A percentile compares a stretch with the other conserved stretches of the same genome.
These are phyloP conservation scores for Porcisia deanei DNA, from an alignment of 208 protist genomes.

Conservation along the genomic window DNA sequence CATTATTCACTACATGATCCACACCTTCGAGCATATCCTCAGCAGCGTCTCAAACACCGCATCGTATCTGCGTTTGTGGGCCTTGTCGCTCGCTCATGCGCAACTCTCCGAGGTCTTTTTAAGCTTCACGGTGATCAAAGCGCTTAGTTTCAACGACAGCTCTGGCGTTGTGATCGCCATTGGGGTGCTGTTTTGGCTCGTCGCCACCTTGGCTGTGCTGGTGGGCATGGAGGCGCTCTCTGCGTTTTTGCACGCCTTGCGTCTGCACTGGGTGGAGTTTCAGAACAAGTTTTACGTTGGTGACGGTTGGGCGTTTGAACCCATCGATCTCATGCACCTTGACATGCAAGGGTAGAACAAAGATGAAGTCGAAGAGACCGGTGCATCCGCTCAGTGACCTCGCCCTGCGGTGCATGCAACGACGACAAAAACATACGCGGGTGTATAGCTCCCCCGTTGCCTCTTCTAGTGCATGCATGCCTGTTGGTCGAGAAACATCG, in stretches of 20 bases:
- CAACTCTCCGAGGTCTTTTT: conserved; percentile 95
- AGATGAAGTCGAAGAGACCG: not conserved
- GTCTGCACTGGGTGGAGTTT: conserved; percentile 98
- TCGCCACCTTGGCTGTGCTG: conserved; percentile 95
- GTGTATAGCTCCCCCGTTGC: too few relatives aligned
- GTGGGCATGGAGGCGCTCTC: conserved; percentile 99
- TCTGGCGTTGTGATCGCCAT: conserved; percentile 76
- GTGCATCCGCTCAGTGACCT: not conserved
- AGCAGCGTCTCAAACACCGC: conserved; percentile 99
- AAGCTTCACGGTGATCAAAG: conserved; percentile 65
- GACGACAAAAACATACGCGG: too few relatives aligned
- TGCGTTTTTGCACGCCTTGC: conserved; percentile 99
- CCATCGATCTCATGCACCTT: conserved; percentile 26
- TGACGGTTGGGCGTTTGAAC: conserved; percentile 82
- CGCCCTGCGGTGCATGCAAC: not conserved
- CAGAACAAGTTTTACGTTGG: conserved; percentile 98
- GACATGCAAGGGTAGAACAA: conserved; percentile 7
- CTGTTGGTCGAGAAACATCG: too few relatives aligned
- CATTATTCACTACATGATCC: conserved; percentile 98
- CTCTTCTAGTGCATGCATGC: too few relatives aligned
- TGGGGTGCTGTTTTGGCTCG: conserved; percentile 93
- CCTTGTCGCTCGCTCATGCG: conserved; percentile 99
- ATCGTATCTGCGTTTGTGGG: conserved; percentile 99
- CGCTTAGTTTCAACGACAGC: conserved; percentile 51
- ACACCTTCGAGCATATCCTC: conserved; percentile 99